Conservation (phyloP, 805 yeast genomes). For the Monosporozyma unispora region DNA sequence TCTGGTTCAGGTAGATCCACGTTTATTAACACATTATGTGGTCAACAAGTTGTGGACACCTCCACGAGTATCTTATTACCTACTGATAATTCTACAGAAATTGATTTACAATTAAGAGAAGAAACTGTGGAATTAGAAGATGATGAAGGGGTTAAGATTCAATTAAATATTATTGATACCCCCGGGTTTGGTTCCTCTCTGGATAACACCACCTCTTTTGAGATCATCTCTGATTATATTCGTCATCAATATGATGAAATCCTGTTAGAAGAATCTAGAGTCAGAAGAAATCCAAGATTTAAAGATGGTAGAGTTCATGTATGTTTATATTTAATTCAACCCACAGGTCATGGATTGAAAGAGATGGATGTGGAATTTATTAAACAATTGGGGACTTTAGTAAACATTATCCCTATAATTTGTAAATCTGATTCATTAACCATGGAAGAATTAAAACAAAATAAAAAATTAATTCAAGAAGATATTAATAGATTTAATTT, state of each 20-base stretch:
- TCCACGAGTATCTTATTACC: constrained; percentile 48
- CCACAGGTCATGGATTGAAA: constrained; percentile 76
- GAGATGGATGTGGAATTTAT: constrained; percentile 72
- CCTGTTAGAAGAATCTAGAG: constrained; percentile 68
- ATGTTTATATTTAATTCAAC: constrained; percentile 66
- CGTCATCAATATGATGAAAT: constrained; percentile 81
- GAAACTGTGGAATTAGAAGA: constrained; percentile 80
- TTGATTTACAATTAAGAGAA: constrained; percentile 58
- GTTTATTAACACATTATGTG: constrained; percentile 83
- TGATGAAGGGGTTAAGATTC: constrained; percentile 76
- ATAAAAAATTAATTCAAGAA: constrained; percentile 65
- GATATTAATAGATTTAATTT: constrained; percentile 64
- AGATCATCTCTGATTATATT: constrained; percentile 63
- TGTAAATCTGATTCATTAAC: constrained; percentile 83
- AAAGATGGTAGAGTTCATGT: constrained; percentile 78
- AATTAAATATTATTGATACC: constrained; percentile 67
- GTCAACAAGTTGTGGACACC: constrained; percentile 72
- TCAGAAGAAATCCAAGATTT: constrained; percentile 76
- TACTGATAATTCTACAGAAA: constrained; percentile 42
- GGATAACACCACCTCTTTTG: constrained; percentile 59
- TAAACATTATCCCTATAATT: constrained; percentile 77
- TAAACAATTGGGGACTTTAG: constrained; percentile 69
- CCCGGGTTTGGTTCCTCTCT: constrained; percentile 76
- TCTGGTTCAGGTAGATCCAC: constrained; percentile 89
- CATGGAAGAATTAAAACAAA: constrained; percentile 61